Percentiles rank a stretch among this genome's conserved stretches.
Evolutionary conservation across 2,329 filamentous ascomycete genomes (phyloP).

Genomic region (Metarhizium brunneum): DNA sequence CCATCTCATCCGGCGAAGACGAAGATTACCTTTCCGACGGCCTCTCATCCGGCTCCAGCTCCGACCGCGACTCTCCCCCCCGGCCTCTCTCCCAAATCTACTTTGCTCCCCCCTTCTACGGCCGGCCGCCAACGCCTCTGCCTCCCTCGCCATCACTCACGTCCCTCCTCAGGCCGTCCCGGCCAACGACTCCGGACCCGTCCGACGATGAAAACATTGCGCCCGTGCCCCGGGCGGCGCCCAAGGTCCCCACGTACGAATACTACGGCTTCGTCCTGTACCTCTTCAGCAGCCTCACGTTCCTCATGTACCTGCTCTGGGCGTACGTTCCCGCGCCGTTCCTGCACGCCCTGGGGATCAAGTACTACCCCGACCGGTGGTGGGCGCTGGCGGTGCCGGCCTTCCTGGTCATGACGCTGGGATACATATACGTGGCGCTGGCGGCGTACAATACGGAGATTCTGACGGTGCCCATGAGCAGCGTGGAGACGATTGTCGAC

Average conservation of each 20-base stretch:
- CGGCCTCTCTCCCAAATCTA: constrained; percentile 42
- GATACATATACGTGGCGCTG: constrained; percentile 91
- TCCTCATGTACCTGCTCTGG: constrained; percentile 68
- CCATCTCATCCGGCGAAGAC: constrained; percentile 25
- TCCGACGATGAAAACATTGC: constrained; percentile 83
- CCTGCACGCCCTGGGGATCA: constrained; percentile 83
- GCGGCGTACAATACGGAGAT: constrained; percentile 86
- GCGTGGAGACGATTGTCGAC: constrained; percentile 85
- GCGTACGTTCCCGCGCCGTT: constrained; percentile 87
- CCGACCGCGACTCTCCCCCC: constrained; percentile 27
- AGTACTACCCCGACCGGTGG: constrained; percentile 97
- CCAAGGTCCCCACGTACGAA: constrained; percentile 97
- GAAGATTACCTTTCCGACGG: constrained; percentile 26
- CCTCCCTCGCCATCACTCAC: constrained; percentile 90
- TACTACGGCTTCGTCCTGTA: constrained; percentile 99
- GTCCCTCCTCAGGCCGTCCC: constrained; percentile 78
- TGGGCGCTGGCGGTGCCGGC: constrained; percentile 90
- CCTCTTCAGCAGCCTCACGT: constrained; percentile 74
- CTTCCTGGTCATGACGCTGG: constrained; percentile 77
- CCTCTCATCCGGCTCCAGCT: constrained; percentile 18
- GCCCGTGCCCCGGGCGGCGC: constrained; percentile 75
- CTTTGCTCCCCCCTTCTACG: constrained; percentile 85
- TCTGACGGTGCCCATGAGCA: constrained; percentile 69
- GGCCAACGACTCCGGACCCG: constrained; percentile 88
- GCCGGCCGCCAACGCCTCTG: constrained; percentile 86